Evolutionary conservation across 805 yeast species (phyloP).

Genomic region (Kockiozyma suomiensis): DNA sequence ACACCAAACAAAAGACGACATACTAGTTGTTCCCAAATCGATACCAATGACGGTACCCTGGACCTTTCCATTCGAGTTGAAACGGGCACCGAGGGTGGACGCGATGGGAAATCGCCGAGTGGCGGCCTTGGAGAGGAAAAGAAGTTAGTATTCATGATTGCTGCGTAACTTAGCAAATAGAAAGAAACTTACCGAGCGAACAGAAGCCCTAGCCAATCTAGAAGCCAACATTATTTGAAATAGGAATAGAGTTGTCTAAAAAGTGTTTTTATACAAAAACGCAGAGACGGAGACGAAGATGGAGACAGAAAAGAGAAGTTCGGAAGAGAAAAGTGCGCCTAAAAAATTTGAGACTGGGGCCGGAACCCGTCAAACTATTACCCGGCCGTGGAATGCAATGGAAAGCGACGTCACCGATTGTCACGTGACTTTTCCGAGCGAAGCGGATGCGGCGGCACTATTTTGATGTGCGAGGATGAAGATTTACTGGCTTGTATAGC

Average conservation of each 20-base stretch:
- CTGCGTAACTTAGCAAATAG: not conserved
- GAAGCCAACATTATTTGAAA: conserved; percentile 44
- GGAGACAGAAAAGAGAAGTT: no score
- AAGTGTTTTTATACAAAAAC: not conserved
- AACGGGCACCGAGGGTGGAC: conserved; percentile 42
- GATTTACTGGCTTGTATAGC: no score
- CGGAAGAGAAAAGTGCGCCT: conserved; percentile 12
- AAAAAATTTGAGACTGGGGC: conserved; percentile 10
- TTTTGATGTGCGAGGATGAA: not conserved
- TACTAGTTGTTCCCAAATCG: conserved; percentile 79
- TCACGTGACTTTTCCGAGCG: conserved; percentile 2
- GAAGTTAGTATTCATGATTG: no score
- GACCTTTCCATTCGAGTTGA: conserved; percentile 55
- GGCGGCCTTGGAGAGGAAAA: conserved; percentile 7
- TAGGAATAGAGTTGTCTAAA: not conserved
- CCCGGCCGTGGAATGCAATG: conserved; percentile 32
- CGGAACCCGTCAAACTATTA: conserved; percentile 7
- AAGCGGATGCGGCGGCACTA: not conserved
- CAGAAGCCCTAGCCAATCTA: conserved; percentile 45
- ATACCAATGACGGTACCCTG: conserved; percentile 75
- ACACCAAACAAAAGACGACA: not conserved
- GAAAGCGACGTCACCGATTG: conserved; percentile 26
- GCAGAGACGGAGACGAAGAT: conserved; percentile 1
- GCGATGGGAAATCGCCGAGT: conserved; percentile 10
- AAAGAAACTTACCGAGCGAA: conserved; percentile 37